Conservation (phyloP, 2,329 filamentous ascomycete species). For the Setomelanomma holmii region DNA sequence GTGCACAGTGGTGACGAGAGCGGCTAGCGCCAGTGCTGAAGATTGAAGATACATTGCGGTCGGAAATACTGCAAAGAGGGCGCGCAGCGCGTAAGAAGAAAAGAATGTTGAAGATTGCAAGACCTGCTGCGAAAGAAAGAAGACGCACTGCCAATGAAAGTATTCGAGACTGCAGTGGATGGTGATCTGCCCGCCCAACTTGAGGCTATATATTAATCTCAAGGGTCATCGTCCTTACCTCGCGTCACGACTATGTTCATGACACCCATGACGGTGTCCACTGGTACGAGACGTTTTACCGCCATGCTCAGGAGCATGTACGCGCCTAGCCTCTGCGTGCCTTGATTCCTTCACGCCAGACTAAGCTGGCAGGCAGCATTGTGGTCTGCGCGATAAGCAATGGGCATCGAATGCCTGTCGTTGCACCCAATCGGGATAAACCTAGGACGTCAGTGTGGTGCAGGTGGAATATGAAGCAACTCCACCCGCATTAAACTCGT, state of each 20-base stretch:
- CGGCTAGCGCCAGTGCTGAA: conserved; percentile 39
- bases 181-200: neutral
- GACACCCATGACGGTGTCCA: conserved; percentile 24
- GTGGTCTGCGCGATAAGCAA: conserved; percentile 14
- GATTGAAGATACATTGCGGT: conserved; percentile 33
- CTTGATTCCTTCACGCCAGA: conserved; percentile 7
- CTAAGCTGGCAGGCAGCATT: conserved; percentile 2
- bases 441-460: conserved; percentile 16
- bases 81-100: conserved; percentile 40
- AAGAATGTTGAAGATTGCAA: conserved; percentile 18
- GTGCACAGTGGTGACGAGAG: conserved; percentile 35
- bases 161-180: neutral
- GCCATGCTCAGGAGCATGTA: conserved; percentile 14
- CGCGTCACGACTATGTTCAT: conserved; percentile 4
- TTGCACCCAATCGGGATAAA: conserved; percentile 2
- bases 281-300: conserved; percentile 29
- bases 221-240: conserved; percentile 6
- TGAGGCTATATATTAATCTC: neutral
- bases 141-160: neutral
- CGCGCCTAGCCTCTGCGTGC: neutral
- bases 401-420: conserved; percentile 11
- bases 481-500: conserved; percentile 29
- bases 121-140: conserved; percentile 15
- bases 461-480: conserved; percentile 9
- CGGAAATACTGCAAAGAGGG: conserved; percentile 13